Evolutionary conservation across 495 filamentous ascomycete species (phyloP), one percentile per base, ranked within the genome.

Genomic region (Penicillium dipodomyicola): DNA sequence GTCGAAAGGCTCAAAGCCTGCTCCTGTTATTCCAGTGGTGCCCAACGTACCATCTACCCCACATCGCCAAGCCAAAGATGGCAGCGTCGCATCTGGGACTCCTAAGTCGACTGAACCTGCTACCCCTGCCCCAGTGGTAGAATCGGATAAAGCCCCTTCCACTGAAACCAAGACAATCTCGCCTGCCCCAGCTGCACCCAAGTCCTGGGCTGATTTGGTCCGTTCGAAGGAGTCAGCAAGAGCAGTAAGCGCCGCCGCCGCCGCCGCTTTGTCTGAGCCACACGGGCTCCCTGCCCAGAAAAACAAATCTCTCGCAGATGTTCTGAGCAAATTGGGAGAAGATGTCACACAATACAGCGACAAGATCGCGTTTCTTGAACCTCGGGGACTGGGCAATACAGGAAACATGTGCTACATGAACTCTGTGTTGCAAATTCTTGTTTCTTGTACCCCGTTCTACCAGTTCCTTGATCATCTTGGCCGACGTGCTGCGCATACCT

Each of bases 341-440:
- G 76, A 87, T 37, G 78, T 78, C 27, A 75, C 77, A 40, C 77
- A 79, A 40, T 81, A 79, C 52, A 75, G 69, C 17, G 79, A 82
- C 6, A 92, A 89, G 62, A 75, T 93, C 49, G 73, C 85, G 11
- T 97, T 97, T 67, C 79, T 98, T 5, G 90, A 97, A 69, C 94
- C 94, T n/a, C 81, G 95, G 48, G 94, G 94, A 5, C 82, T 98
- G 63, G 87, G 96, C 44, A 98, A 98, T 72, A 95, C 92, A 43
- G 94, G 94, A 8, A 98, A 98, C 67, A 94, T 97, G 92, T 98
- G 94, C 74, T 98, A 97, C 77, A 97, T 98, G 95, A 98, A 97
- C 77, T 96, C 94, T 44, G 94, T 97, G 68, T 77, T 98, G 49
- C 94, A 98, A 85, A 88, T 94, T 65, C 78, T 98, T 55, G 80